phyloP scores from a whole-genome alignment of 192 early-diverging fungal genomes.

The Allomyces macrogynus region DNA sequence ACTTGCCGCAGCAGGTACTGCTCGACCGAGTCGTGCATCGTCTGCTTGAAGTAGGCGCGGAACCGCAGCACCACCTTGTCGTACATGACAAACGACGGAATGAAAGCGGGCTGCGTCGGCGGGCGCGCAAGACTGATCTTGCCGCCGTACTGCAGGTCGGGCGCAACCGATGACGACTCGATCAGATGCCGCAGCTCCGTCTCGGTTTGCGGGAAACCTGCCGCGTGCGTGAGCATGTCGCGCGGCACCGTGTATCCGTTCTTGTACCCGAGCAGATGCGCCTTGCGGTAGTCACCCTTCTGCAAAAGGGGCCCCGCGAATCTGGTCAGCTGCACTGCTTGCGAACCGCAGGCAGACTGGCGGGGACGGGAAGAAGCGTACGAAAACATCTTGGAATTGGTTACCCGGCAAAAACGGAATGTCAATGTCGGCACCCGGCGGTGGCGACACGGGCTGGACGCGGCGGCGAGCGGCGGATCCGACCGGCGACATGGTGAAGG shows the following conservation, averaged over 20 bases:
- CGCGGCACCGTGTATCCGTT: conserved; percentile 30
- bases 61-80: conserved; percentile 46
- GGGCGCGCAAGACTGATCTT: conserved; percentile 10
- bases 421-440: neutral
- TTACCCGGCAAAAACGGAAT: conserved; percentile 38
- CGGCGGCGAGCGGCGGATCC: too few species aligned
- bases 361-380: conserved; percentile 4
- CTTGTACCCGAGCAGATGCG: conserved; percentile 28
- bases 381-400: conserved; percentile 25
- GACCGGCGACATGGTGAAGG: too few species aligned
- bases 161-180: conserved; percentile 12
- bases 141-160: conserved; percentile 23
- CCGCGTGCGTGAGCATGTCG: conserved; percentile 15
- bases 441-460: too few species aligned
- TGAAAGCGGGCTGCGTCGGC: conserved; percentile 12
- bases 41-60: conserved; percentile 42
- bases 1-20: conserved; percentile 40
- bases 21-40: conserved; percentile 34
- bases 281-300: conserved; percentile 20
- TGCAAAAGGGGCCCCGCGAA: neutral
- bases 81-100: conserved; percentile 36
- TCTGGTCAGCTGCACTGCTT: neutral
- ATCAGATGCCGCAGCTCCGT: conserved; percentile 11
- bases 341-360: neutral
- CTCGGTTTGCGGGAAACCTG: conserved; percentile 11